Percentiles rank a stretch among this genome's conserved stretches.
These are phyloP conservation scores for Vitis hybrid DNA, from an alignment of 177 flowering plant genomes.

Conservation along the genomic window DNA sequence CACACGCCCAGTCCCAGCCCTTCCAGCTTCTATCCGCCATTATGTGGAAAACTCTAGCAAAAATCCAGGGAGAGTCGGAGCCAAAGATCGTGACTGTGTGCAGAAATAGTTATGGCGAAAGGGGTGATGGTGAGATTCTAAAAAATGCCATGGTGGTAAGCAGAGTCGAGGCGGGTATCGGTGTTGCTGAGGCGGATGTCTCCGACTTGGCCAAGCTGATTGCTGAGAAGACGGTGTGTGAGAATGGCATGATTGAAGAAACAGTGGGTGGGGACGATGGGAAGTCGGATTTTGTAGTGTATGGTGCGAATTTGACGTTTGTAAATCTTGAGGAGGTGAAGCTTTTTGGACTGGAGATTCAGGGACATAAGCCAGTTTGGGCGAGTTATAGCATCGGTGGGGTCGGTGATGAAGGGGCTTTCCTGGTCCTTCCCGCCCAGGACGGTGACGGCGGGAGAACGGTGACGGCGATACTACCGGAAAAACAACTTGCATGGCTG, in stretches of 20 bases:
- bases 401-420: conserved; percentile 68
- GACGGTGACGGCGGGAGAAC: conserved; percentile 22
- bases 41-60: conserved; percentile 62
- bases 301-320: conserved; percentile 74
- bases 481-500: conserved; percentile 32
- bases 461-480: conserved; percentile 43
- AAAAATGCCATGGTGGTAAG: conserved; percentile 43
- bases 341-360: conserved; percentile 49
- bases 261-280: conserved; percentile 33
- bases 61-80: conserved; percentile 31
- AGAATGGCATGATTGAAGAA: conserved; percentile 33
- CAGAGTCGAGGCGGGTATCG: conserved; percentile 36
- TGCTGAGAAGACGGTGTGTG: conserved; percentile 25
- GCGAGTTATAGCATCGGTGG: conserved; percentile 50
- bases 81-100: conserved; percentile 49
- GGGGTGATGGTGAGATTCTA: conserved; percentile 18
- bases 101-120: conserved; percentile 9
- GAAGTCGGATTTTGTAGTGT: conserved; percentile 39
- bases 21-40: conserved; percentile 59
- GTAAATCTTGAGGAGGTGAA: conserved; percentile 49
- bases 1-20: conserved; percentile 6
- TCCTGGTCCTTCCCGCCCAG: conserved; percentile 53
- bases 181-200: conserved; percentile 23
- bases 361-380: conserved; percentile 46
- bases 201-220: conserved; percentile 43